phyloP scores from a whole-genome alignment of 352 stramenopile species.

The Blastocystis sp. region DNA sequence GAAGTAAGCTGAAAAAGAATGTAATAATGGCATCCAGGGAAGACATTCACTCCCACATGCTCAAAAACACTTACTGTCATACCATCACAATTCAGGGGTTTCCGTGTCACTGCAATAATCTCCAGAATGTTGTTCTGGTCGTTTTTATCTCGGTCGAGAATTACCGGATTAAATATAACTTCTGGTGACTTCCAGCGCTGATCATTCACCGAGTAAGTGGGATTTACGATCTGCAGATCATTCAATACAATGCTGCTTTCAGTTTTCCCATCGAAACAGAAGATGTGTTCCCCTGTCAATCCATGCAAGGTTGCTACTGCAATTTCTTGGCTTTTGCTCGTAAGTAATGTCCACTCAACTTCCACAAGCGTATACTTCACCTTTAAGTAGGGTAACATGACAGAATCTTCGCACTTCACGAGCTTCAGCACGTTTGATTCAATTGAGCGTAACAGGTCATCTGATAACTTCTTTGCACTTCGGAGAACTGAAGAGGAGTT shows the following conservation, averaged over 20 bases:
- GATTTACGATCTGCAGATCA: slow-evolving; percentile 30
- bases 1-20: slow-evolving; percentile 54
- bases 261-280: slow-evolving; percentile 55
- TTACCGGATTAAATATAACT: slow-evolving; percentile 9
- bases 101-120: slow-evolving; percentile 14
- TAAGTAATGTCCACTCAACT: slow-evolving; percentile 48
- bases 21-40: slow-evolving; percentile 55
- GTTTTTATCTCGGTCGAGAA: slow-evolving; percentile 24
- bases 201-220: not conserved
- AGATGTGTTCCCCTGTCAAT: slow-evolving; percentile 43
- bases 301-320: slow-evolving; percentile 34
- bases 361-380: slow-evolving; percentile 52
- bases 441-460: slow-evolving; percentile 3
- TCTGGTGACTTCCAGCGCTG: not conserved
- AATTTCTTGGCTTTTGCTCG: slow-evolving; percentile 7
- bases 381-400: slow-evolving; percentile 14
- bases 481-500: not conserved
- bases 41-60: slow-evolving; percentile 60
- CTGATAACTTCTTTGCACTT: not conserved
- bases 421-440: not conserved
- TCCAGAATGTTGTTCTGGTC: slow-evolving; percentile 52
- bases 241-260: slow-evolving; percentile 60
- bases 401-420: not conserved
- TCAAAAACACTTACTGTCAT: slow-evolving; percentile 32
- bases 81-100: slow-evolving; percentile 6